Base-by-base conservation (phyloP, 768 basidiomycete genomes). In the Pulveroboletus sp. region DNA sequence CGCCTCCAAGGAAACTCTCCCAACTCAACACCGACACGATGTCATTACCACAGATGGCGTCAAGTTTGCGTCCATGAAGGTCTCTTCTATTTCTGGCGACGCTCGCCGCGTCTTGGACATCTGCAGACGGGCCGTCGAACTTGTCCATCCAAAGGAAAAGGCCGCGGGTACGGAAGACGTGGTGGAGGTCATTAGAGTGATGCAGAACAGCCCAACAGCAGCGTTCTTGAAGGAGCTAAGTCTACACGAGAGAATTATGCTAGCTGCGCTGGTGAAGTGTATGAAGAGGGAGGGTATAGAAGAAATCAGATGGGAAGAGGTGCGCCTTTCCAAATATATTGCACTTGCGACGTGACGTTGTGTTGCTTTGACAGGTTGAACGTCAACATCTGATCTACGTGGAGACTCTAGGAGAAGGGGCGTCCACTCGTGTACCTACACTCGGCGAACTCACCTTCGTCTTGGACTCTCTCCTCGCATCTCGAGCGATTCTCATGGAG, bases 41-140 rank as follows among this genome's bases (percentile, higher is more conserved):
- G 79, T 86, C 10, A 74, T 89, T 18, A 75, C 70, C 10, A 50
- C 69, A 0, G 92, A 93, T 60, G 94, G 88, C 1, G 78, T 97
- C 55, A 86, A 82, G 62, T 81, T 93, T 52, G 91, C 91, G 4
- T 86, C 94, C 1, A 91, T 81, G 67, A 82, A 80, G 59, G 83
- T 86, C 50, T 80, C 84, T 2, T 73, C 70, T 9, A 89, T 96
- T 50, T 94, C 91, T 49, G 96, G 96, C 26, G 96, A 99, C 66
- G 96, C 96, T 1, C 75, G 96, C 46, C 77, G 94, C 28, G 89
- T 94, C 6, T 74, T 99, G 50, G 96, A 99, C 64, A 87, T 95
- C 40, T 96, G 93, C 71, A 76, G 94, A 83, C 86, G 93, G 0
- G 84, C 89, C 0, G 89, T 93, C 6, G 93, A 95, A 65, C 78